Evolutionary conservation across 345 rosid genomes (phyloP).

Genomic region (Geranium brycei): DNA sequence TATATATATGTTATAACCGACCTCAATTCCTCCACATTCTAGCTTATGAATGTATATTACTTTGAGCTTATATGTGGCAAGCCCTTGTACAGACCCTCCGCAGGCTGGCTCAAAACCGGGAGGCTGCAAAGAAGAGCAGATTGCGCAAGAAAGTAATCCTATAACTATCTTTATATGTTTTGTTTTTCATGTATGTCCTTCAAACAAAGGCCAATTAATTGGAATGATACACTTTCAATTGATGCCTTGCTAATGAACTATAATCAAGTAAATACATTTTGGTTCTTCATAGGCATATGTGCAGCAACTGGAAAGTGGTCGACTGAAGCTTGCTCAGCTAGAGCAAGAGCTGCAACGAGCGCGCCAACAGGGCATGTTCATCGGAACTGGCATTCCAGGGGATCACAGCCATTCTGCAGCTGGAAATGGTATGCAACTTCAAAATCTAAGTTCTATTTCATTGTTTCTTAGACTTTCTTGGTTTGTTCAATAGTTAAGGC

Average conservation of each 20-base stretch:
- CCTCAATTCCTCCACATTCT: too few relatives aligned
- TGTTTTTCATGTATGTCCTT: neutral
- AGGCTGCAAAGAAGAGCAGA: slow-evolving; percentile 89
- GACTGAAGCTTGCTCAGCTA: slow-evolving; percentile 51
- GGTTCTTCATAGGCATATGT: slow-evolving; percentile 75
- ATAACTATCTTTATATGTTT: neutral
- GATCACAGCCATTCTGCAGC: slow-evolving; percentile 1
- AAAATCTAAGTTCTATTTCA: neutral
- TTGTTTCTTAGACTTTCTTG: too few relatives aligned
- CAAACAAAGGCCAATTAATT: neutral
- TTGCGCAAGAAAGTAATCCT: slow-evolving; percentile 66
- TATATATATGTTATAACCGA: too few relatives aligned
- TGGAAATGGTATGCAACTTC: neutral
- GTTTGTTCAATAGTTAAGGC: too few relatives aligned
- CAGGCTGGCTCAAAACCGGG: slow-evolving; percentile 88
- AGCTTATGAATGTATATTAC: neutral
- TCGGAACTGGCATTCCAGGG: neutral
- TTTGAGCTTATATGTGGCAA: neutral
- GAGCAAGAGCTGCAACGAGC: slow-evolving; percentile 79
- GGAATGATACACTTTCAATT: neutral
- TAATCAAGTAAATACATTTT: slow-evolving; percentile 15
- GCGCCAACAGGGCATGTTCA: slow-evolving; percentile 25
- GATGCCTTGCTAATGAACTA: neutral
- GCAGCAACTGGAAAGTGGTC: slow-evolving; percentile 76
- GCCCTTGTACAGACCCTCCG: slow-evolving; percentile 41